Conservation (phyloP, 2,329 filamentous ascomycete species). For the Macrophomina pseudophaseolina region DNA sequence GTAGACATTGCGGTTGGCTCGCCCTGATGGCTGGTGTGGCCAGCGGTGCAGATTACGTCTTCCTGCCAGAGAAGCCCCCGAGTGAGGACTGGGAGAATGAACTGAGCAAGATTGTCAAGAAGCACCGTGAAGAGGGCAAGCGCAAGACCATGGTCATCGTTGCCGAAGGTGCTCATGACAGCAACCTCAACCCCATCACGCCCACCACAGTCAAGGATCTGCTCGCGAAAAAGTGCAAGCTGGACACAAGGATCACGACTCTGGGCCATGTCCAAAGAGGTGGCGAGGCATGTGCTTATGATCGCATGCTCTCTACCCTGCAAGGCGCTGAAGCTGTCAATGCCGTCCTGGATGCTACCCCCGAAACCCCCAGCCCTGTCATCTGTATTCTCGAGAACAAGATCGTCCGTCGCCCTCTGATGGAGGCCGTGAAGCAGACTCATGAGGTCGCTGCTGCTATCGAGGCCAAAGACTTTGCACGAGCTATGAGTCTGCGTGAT, state of each 20-base stretch:
- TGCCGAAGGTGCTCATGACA: constrained; percentile 90
- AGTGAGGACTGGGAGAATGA: constrained; percentile 85
- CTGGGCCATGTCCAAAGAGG: constrained; percentile 97
- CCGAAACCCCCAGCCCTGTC: constrained; percentile 88
- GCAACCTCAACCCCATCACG: constrained; percentile 80
- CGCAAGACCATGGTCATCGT: constrained; percentile 98
- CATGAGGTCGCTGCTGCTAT: constrained; percentile 84
- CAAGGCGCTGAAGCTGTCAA: constrained; percentile 95
- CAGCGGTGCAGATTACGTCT: constrained; percentile 94
- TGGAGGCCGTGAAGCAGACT: constrained; percentile 86
- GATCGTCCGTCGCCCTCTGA: constrained; percentile 85
- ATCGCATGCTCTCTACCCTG: constrained; percentile 88
- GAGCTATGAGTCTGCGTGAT: constrained; percentile 86
- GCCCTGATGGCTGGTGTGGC: constrained; percentile 95
- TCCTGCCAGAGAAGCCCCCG: constrained; percentile 93
- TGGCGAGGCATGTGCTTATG: constrained; percentile 89
- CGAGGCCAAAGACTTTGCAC: constrained; percentile 81
- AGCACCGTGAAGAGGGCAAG: constrained; percentile 88
- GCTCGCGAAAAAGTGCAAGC: constrained; percentile 76
- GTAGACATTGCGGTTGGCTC: constrained; percentile 95
- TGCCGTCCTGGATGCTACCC: constrained; percentile 85
- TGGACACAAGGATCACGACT: constrained; percentile 94
- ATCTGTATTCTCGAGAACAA: constrained; percentile 99
- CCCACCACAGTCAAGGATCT: constrained; percentile 84
- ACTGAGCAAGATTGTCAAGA: constrained; percentile 79